Conservation (phyloP, 805 yeast genomes). For the Candida lessepsii region DNA sequence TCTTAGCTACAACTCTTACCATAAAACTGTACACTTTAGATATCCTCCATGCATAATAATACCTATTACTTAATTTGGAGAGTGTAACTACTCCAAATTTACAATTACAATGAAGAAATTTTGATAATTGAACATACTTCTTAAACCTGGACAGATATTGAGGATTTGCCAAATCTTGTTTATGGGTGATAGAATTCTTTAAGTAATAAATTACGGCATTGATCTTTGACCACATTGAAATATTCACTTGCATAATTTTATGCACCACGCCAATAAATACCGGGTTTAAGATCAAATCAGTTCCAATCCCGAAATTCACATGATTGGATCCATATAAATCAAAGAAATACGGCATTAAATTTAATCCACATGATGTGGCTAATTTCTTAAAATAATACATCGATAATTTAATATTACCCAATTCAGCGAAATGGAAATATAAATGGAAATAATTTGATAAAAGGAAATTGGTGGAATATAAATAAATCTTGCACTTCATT, state of each 20-base stretch:
- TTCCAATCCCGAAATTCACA: constrained; percentile 41
- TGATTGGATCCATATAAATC: constrained; percentile 31
- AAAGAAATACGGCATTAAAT: constrained; percentile 30
- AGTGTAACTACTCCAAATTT: constrained; percentile 24
- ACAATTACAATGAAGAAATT: constrained; percentile 20
- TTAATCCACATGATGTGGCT: constrained; percentile 23
- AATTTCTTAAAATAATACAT: constrained; percentile 34
- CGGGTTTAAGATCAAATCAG: constrained; percentile 45
- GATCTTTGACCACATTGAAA: constrained; percentile 25
- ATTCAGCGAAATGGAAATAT: constrained; percentile 39
- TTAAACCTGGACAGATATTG: constrained; percentile 22
- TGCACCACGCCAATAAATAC: constrained; percentile 26
- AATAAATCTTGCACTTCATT: constrained; percentile 26
- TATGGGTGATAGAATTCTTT: constrained; percentile 22
- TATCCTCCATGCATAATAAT: constrained; percentile 68
- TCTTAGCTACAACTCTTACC: constrained; percentile 30
- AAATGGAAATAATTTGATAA: constrained; percentile 33
- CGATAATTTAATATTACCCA: constrained; percentile 25
- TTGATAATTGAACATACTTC: constrained; percentile 26
- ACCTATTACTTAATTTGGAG: constrained; percentile 51
- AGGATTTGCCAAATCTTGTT: constrained; percentile 13
- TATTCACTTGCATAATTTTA: constrained; percentile 25
- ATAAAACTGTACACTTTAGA: constrained; percentile 53
- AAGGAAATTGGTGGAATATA: constrained; percentile 28
- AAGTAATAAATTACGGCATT: constrained; percentile 22